Base-by-base conservation (phyloP, 176 grass and related monocot species). In the Eragrostis curvula region DNA sequence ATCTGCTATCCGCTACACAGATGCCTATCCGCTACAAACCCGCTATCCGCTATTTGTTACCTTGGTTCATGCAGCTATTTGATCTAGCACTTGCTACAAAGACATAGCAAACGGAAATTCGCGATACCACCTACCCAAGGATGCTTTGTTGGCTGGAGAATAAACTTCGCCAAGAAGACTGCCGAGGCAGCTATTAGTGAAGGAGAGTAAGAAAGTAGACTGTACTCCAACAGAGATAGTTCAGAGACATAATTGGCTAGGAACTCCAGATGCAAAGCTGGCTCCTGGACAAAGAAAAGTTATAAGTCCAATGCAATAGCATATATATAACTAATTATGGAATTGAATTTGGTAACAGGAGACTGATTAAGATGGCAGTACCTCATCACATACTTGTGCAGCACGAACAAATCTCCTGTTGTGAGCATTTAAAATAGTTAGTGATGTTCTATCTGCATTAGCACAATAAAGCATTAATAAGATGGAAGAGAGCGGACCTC, bases 191-290 rank as follows among this genome's bases (percentile, higher is more conserved):
- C 93, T 75, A 99, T 64, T 47, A 90, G 68, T 25, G 96, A 99
- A 78, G 96, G 96, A 83, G 84, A 76, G 73, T 93, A 96, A 28
- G 79, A 86, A 57, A 99, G 87, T 28, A 99, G 82, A 78, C 75
- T 93, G 77, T 99, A 96, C 89, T 99, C 96, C 15, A 99, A 82
- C 55, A 96, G 91, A 61, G 96, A 96, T 78, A 96, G 80, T 70
- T 99, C 96, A 51, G 96, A 85, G 32, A 99, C 77, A 70, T 96
- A 99, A 68, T 75, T 94, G 74, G 91, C 91, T 12, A 99, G 90
- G 73, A 96, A 99, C 82, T 99, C 96, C 5, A 99, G 89, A 27
- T 86, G 93, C 91, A 99, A 84, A 80, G 86, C 70, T 43, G 89
- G 87, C 79, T 88, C 89, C 96, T 99, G 79, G 24, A 80, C 11